A percentile compares a stretch with the other conserved stretches of the same genome.
phyloP scores from a whole-genome alignment of 139 green algal genomes.

The Coelastrella sp. region DNA sequence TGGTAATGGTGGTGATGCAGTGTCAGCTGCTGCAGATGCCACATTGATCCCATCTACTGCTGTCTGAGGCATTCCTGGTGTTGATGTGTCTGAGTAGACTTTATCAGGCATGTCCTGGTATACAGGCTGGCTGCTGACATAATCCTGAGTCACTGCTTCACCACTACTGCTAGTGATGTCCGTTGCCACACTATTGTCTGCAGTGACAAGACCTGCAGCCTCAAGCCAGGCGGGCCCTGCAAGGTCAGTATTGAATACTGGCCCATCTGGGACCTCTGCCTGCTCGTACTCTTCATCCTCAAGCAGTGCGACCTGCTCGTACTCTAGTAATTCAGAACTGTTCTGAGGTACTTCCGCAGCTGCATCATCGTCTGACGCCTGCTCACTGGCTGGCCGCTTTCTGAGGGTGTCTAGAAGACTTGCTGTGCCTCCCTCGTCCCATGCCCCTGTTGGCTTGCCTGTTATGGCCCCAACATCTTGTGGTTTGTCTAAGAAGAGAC shows the following conservation, averaged over 20 bases:
- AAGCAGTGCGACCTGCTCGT: neutral
- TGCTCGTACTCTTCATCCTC: neutral
- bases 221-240: neutral
- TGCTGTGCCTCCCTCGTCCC: slow-evolving; percentile 13
- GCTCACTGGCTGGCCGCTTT: neutral
- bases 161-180: no score
- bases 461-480: slow-evolving; percentile 36
- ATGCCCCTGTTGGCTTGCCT: slow-evolving; percentile 31
- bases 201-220: neutral
- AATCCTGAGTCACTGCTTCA: no score
- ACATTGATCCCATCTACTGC: neutral
- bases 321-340: neutral
- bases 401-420: slow-evolving; percentile 18
- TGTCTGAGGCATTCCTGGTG: no score
- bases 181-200: neutral
- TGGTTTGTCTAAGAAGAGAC: slow-evolving; percentile 38
- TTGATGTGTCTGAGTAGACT: no score
- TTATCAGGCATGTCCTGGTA: no score
- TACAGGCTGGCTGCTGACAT: no score
- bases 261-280: neutral
- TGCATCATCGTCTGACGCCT: neutral
- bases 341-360: neutral
- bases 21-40: neutral
- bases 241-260: slow-evolving; percentile 12
- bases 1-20: neutral